These are phyloP conservation scores for Hansenula lynferdii DNA, from an alignment of 1,139 yeast genomes.

Conservation along the genomic window DNA sequence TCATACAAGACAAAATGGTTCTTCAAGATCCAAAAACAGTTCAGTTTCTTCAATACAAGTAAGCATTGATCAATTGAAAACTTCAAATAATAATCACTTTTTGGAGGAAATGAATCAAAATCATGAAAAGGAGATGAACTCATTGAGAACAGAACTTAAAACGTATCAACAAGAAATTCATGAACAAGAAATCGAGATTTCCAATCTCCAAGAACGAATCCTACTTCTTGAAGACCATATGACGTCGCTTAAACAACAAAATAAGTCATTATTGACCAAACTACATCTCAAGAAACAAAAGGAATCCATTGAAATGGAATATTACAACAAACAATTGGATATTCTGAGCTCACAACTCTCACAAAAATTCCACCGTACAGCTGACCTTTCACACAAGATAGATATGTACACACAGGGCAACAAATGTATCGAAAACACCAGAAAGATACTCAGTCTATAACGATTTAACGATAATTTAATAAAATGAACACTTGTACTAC, in stretches of 20 bases:
- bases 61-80: slow-evolving; percentile 3
- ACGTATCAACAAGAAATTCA: slow-evolving; percentile 2
- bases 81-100: not conserved
- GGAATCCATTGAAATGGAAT: slow-evolving; percentile 8
- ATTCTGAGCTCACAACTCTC: slow-evolving; percentile 13
- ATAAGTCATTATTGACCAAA: slow-evolving; percentile 5
- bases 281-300: slow-evolving; percentile 6
- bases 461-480: not conserved
- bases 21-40: slow-evolving; percentile 14
- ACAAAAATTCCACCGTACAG: slow-evolving; percentile 12
- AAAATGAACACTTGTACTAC: not conserved
- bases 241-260: not conserved
- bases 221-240: slow-evolving; percentile 1
- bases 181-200: slow-evolving; percentile 6
- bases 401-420: slow-evolving; percentile 6
- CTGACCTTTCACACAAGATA: slow-evolving; percentile 14
- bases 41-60: slow-evolving; percentile 17
- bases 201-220: slow-evolving; percentile 1
- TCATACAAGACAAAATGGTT: not conserved
- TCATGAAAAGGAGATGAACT: slow-evolving; percentile 10
- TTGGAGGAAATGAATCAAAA: slow-evolving; percentile 6
- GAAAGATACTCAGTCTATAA: not conserved
- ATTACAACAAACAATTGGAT: slow-evolving; percentile 11
- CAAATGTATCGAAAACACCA: not conserved
- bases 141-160: slow-evolving; percentile 3